Conservation (phyloP, 2,329 filamentous ascomycete genomes). For the Penicillium olsonii region DNA sequence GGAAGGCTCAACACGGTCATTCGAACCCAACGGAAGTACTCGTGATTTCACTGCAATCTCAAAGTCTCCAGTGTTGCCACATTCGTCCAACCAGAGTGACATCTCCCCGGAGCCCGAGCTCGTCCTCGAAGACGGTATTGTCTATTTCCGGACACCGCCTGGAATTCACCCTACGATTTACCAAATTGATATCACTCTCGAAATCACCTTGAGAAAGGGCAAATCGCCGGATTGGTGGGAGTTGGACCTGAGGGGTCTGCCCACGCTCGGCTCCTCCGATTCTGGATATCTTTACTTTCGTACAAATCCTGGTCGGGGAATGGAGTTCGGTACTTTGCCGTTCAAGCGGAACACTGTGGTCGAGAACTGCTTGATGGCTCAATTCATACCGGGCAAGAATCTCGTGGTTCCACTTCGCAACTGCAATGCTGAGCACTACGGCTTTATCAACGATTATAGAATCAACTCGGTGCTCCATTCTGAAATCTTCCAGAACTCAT, state of each 20-base stretch:
- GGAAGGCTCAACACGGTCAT: neutral
- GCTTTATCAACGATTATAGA: conserved; percentile 32
- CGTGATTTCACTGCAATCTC: neutral
- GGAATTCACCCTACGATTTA: conserved; percentile 19
- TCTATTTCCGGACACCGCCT: conserved; percentile 20
- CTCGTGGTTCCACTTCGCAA: conserved; percentile 31
- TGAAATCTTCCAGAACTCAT: neutral
- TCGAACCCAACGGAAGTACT: neutral
- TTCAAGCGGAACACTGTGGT: conserved; percentile 27
- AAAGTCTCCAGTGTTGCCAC: neutral
- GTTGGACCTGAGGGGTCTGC: conserved; percentile 31
- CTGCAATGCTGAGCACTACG: conserved; percentile 29
- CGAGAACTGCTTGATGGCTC: conserved; percentile 33
- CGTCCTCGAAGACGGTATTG: conserved; percentile 15
- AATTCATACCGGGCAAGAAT: conserved; percentile 25
- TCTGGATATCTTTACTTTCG: conserved; percentile 33
- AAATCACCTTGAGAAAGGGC: conserved; percentile 17
- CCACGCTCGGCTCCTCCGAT: conserved; percentile 24
- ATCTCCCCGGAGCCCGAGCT: conserved; percentile 9
- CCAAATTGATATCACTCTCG: conserved; percentile 21
- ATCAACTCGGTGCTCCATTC: conserved; percentile 16
- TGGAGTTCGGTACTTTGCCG: conserved; percentile 33
- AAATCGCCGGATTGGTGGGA: conserved; percentile 29
- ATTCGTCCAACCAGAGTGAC: neutral
- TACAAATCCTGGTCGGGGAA: conserved; percentile 26